Percentiles rank a stretch among this genome's conserved stretches.
phyloP scores from a whole-genome alignment of 2,329 filamentous ascomycete species.

The Phialophora expanda region DNA sequence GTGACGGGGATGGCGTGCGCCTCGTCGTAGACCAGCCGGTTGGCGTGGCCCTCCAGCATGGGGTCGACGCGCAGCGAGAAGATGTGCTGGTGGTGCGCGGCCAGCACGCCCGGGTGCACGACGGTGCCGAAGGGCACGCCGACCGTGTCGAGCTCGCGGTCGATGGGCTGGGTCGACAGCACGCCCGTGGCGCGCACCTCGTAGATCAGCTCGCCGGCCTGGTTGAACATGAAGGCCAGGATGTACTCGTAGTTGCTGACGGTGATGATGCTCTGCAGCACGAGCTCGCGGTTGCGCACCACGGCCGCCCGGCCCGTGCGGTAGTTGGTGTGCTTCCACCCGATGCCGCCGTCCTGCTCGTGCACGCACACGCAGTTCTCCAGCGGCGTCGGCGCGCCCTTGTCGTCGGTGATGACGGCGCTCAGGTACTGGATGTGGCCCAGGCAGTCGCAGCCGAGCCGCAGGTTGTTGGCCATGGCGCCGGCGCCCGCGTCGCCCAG shows the following conservation, averaged over 20 bases:
- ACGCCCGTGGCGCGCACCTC: slow-evolving; percentile 73
- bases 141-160: slow-evolving; percentile 60
- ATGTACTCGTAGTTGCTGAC: slow-evolving; percentile 77
- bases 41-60: slow-evolving; percentile 58
- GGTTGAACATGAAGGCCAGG: slow-evolving; percentile 73
- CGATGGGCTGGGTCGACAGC: slow-evolving; percentile 69
- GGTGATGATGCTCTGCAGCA: slow-evolving; percentile 72
- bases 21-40: slow-evolving; percentile 63
- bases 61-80: slow-evolving; percentile 71
- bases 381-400: slow-evolving; percentile 63
- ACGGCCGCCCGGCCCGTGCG: slow-evolving; percentile 68
- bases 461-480: slow-evolving; percentile 70
- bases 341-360: slow-evolving; percentile 71
- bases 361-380: slow-evolving; percentile 73
- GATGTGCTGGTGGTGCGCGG: slow-evolving; percentile 76
- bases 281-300: slow-evolving; percentile 67
- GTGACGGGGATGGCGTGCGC: slow-evolving; percentile 65
- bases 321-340: slow-evolving; percentile 76
- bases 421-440: slow-evolving; percentile 72
- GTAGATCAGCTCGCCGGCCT: slow-evolving; percentile 69
- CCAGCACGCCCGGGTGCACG: slow-evolving; percentile 71
- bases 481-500: slow-evolving; percentile 70
- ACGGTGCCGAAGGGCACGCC: slow-evolving; percentile 71
- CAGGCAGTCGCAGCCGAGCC: slow-evolving; percentile 72
- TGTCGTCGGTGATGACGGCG: slow-evolving; percentile 63